A percentile compares a stretch with the other conserved stretches of the same genome.
Conservation (phyloP, 129 eudicot genomes). For the Artemisia tridentata region DNA sequence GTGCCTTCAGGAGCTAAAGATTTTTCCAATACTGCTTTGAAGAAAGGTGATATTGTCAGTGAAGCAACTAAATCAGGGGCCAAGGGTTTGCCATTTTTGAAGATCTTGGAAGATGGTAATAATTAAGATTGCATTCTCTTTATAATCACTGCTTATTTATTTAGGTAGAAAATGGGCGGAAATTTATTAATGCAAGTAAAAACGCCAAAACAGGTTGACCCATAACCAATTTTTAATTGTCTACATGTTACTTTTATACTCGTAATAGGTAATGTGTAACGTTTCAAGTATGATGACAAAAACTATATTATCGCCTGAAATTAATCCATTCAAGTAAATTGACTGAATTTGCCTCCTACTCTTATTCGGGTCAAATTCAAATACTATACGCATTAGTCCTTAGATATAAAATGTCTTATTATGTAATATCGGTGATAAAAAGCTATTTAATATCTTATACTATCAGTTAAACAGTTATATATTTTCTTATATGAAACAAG, state of each 20-base stretch:
- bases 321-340: neutral
- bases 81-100: constrained; percentile 92
- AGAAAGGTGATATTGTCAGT: constrained; percentile 80
- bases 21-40: constrained; percentile 84
- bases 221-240: neutral
- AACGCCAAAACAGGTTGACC: neutral
- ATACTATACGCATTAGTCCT: too few species aligned
- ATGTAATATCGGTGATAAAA: too few species aligned
- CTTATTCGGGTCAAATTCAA: too few species aligned
- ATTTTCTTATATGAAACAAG: too few species aligned
- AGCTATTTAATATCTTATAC: too few species aligned
- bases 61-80: constrained; percentile 96
- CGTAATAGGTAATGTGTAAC: neutral
- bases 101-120: constrained; percentile 75
- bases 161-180: neutral
- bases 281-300: neutral
- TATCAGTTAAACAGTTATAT: too few species aligned
- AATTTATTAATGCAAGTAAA: neutral
- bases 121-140: neutral
- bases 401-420: too few species aligned
- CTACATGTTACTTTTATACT: neutral
- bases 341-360: too few species aligned
- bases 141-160: neutral
- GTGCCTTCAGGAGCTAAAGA: constrained; percentile 80
- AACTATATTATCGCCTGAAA: neutral